Percentiles rank a stretch among this genome's conserved stretches.
phyloP scores from a whole-genome alignment of 2,329 filamentous ascomycete genomes.

The Fusarium caatingaense region DNA sequence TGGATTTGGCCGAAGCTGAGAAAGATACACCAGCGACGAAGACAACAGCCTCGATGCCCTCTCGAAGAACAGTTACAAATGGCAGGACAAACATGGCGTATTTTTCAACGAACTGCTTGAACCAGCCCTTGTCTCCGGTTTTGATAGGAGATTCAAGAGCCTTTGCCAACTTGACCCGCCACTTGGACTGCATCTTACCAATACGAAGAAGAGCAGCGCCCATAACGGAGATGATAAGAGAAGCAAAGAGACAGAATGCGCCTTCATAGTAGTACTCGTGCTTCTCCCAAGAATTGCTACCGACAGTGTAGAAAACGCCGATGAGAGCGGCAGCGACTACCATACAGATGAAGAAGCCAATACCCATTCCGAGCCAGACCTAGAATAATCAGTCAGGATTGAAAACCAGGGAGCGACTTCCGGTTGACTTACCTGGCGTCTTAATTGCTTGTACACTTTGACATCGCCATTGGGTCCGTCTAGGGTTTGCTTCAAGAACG shows the following conservation, averaged over 20 bases:
- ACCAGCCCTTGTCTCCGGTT: slow-evolving; percentile 55
- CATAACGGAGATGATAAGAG: slow-evolving; percentile 83
- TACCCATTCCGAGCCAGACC: slow-evolving; percentile 72
- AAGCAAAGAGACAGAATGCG: slow-evolving; percentile 78
- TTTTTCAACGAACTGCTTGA: slow-evolving; percentile 77
- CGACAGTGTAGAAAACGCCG: slow-evolving; percentile 76
- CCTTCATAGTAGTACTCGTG: slow-evolving; percentile 86
- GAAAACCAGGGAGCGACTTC: not conserved
- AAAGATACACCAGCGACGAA: slow-evolving; percentile 89
- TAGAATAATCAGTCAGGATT: slow-evolving; percentile 24
- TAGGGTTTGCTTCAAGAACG: slow-evolving; percentile 86
- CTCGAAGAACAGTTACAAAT: slow-evolving; percentile 87
- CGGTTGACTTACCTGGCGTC: slow-evolving; percentile 65
- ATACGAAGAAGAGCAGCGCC: slow-evolving; percentile 84
- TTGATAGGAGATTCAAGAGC: slow-evolving; percentile 67
- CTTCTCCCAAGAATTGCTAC: slow-evolving; percentile 72
- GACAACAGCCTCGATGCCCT: slow-evolving; percentile 87
- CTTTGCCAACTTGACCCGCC: slow-evolving; percentile 83
- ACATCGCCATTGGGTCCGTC: slow-evolving; percentile 71
- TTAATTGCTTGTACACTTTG: slow-evolving; percentile 73
- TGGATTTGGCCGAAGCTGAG: slow-evolving; percentile 76
- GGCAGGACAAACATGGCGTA: slow-evolving; percentile 89
- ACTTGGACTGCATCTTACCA: slow-evolving; percentile 86
- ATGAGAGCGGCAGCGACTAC: slow-evolving; percentile 75
- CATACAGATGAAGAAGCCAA: slow-evolving; percentile 73